These are phyloP conservation scores for Phytopythium mirpurense DNA, from an alignment of 352 stramenopile genomes.

Conservation along the genomic window DNA sequence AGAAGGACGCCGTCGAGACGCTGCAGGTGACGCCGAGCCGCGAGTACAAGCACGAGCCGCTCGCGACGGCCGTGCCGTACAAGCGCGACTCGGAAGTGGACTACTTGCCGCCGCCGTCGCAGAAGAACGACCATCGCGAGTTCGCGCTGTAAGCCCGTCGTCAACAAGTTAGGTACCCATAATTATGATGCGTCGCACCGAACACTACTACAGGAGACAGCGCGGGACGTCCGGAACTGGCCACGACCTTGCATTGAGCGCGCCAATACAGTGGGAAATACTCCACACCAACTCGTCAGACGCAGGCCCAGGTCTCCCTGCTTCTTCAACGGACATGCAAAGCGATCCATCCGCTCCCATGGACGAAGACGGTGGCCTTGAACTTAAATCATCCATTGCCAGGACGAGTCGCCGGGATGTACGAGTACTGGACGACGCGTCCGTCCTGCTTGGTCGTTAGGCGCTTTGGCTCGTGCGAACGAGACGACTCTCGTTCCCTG, in stretches of 20 bases:
- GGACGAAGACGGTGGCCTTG: too few relatives aligned
- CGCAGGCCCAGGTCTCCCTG: too few relatives aligned
- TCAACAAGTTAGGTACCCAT: conserved; percentile 1
- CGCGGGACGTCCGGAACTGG: too few relatives aligned
- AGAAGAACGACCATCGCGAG: conserved; percentile 29
- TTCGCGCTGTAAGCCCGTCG: conserved; percentile 21
- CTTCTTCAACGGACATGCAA: too few relatives aligned
- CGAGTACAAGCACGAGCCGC: conserved; percentile 13
- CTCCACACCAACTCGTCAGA: too few relatives aligned
- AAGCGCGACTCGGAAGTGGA: conserved; percentile 24
- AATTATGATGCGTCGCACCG: conserved; percentile 1
- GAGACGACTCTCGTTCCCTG: not conserved
- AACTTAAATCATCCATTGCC: too few relatives aligned
- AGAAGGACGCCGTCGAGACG: conserved; percentile 28
- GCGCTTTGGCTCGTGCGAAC: not conserved
- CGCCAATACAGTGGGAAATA: too few relatives aligned
- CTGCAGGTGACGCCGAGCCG: conserved; percentile 25
- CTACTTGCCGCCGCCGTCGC: conserved; percentile 2
- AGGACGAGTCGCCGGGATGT: not conserved
- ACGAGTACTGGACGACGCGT: not conserved
- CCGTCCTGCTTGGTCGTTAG: not conserved
- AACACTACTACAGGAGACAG: conserved; percentile 5
- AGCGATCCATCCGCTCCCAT: too few relatives aligned
- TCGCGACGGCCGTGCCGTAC: conserved; percentile 12
- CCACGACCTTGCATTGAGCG: too few relatives aligned